Evolutionary conservation across 1,284 basidiomycete species (phyloP), one percentile per base, ranked within the genome.

Genomic region (Cystobasidium sp.): DNA sequence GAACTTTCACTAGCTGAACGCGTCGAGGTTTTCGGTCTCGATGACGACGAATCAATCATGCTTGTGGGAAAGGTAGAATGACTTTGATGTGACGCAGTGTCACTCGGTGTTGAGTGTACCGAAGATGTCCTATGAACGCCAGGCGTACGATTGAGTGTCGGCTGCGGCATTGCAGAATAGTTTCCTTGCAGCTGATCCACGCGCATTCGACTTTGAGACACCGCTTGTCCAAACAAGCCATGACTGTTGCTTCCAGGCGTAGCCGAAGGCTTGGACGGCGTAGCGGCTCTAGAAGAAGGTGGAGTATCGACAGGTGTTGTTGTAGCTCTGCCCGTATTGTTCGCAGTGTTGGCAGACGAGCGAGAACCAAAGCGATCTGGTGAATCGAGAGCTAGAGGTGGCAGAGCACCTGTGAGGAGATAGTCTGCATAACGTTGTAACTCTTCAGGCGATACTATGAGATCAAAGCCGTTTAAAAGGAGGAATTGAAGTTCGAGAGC

Each of bases 401-500:
- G 70, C 37, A 73, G 62, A 39, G 24, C 79, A 82, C 80, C 84
- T n/a, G 84, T 82, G 56, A 88, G 81, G 46, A 99, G 87, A 79
- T 95, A 91, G 80, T 96, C 92, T 4, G 93, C 94, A 82, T 97
- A 99, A 70, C 89, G 88, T 82, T 97, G 94, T 90, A 98, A 93
- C 84, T 98, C 96, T 51, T 91, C 89, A 20, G 88, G 85, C 2
- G 91, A 89, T 77, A 99, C 93, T 80, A 91, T 90, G 63, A 99
- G 86, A 9, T 89, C 86, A 81, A 99, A 99, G 84, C 98, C 93
- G 83, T 98, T 99, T 9, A 99, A 87, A 9, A 98, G 89, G 4
- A 99, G 85, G 82, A 99, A 99, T 79, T 98, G 96, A 7, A 99
- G 88, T 82, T 99, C 96, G 68, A 99, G 89, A 81, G 96, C 93